Conservation (phyloP, 306 rosid species). For the Medicago ruthenica region DNA sequence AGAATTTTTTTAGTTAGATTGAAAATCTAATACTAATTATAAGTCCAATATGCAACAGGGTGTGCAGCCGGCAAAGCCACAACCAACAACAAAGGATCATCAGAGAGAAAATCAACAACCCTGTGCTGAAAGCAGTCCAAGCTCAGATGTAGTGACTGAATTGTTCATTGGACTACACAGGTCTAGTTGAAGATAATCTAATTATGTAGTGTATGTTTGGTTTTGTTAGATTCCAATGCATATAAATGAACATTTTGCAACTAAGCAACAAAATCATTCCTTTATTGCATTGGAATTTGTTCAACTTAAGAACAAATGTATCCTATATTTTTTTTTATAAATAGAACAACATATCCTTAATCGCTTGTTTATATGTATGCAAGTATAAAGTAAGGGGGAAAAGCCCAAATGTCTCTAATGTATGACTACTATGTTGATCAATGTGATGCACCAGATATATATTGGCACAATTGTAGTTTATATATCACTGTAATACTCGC, state of each 20-base stretch:
- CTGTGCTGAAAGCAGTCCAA: constrained; percentile 57
- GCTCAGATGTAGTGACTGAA: constrained; percentile 81
- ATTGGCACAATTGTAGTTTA: no score
- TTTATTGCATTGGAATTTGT: neutral
- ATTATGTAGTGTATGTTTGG: neutral
- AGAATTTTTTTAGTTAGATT: neutral
- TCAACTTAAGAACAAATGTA: neutral
- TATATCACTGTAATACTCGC: no score
- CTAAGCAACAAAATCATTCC: neutral
- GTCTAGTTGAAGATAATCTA: constrained; percentile 28
- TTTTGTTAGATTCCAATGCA: neutral
- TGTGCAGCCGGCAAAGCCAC: neutral
- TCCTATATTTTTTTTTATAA: no score
- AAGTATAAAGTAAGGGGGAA: constrained; percentile 30
- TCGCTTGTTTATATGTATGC: constrained; percentile 21
- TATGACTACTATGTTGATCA: neutral
- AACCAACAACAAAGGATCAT: constrained; percentile 31
- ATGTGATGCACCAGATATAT: neutral
- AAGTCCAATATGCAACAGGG: constrained; percentile 1
- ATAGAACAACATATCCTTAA: neutral
- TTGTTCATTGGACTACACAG: constrained; percentile 79
- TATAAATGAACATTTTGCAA: neutral
- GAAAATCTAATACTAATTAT: neutral
- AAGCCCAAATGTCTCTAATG: neutral
- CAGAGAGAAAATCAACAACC: constrained; percentile 38